Base-by-base conservation (phyloP, 2,329 filamentous ascomycete genomes). In the Alternaria sp. region DNA sequence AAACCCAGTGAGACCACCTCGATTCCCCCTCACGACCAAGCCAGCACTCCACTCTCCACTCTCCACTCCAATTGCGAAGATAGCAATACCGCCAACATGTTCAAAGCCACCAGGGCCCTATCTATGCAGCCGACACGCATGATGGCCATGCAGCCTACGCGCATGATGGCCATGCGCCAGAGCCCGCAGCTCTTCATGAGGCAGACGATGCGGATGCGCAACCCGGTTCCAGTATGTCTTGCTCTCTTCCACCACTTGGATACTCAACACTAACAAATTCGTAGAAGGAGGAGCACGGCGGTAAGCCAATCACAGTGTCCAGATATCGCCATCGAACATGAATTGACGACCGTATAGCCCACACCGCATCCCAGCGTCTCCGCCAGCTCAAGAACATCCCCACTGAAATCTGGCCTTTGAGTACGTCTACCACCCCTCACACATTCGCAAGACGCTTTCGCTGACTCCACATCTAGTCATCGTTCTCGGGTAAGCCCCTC, bases 301-400 rank as follows among this genome's bases (percentile, higher is more conserved):
- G 86, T 89, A 85, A 67, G 81, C 63, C 59, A 69, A 72, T 69
- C 68, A 66, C 54, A 50, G 26, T 61, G 24, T 56, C 42, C 48
- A 49, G 6, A 48, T 36, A 41, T 42, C 36, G 26, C 49, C 8
- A 51, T 50, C 49, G 57, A 42, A 57, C 56, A n/a, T 54, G 45
- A 46, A 72, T 61, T 69, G 60, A 67, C 56, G 13, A 53, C 68
- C 54, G 42, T 51, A 53, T 71, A 99, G 95, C 92, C 78, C 95
- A 98, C 84, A 97, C 94, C 74, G 88, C 98, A 81, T 97, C 94
- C 69, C 95, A 98, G 85, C 92, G 94, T 79, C 85, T 99, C 74
- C 91, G 93, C 79, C 90, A 88, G 78, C 85, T 97, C 76, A 93
- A 90, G 86, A 88, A 89, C 82, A 90, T 98, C 77, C 95, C 95